phyloP scores from a whole-genome alignment of 495 filamentous ascomycete genomes.

The Hypoxylon intermedium region DNA sequence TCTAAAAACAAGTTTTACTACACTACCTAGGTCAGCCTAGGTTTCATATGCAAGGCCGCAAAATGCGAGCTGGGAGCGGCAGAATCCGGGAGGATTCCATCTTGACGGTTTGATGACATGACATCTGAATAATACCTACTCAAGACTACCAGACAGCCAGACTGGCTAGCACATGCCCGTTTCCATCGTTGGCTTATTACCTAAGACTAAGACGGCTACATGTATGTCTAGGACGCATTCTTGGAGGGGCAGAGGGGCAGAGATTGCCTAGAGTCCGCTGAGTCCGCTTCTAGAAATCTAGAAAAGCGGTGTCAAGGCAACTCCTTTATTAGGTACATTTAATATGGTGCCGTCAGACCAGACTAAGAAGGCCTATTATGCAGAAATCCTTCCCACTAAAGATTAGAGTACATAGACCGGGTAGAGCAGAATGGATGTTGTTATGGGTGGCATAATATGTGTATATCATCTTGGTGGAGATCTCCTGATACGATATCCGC shows the following conservation, averaged over 20 bases:
- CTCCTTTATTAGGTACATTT: too few species aligned
- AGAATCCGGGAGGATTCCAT: slow-evolving; percentile 32
- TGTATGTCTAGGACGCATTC: background rate
- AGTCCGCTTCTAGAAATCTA: slow-evolving; percentile 24
- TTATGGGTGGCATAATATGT: slow-evolving; percentile 5
- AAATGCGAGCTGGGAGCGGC: slow-evolving; percentile 17
- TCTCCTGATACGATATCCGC: slow-evolving; percentile 30
- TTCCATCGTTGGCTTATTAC: slow-evolving; percentile 26
- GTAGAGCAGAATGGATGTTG: slow-evolving; percentile 10
- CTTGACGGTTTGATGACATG: slow-evolving; percentile 32
- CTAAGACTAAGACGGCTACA: slow-evolving; percentile 38
- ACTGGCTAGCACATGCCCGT: too few species aligned
- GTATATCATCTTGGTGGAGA: slow-evolving; percentile 17
- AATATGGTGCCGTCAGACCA: slow-evolving; percentile 14
- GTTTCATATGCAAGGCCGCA: slow-evolving; percentile 32
- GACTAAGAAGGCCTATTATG: too few species aligned
- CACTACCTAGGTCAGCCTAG: too few species aligned
- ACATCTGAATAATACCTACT: slow-evolving; percentile 27
- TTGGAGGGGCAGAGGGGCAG: slow-evolving; percentile 19
- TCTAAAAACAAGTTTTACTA: slow-evolving; percentile 37
- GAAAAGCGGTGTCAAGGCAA: slow-evolving; percentile 31
- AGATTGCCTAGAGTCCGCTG: background rate
- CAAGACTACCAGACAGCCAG: background rate
- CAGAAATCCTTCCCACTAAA: slow-evolving; percentile 10
- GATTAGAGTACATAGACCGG: too few species aligned